Conservation (phyloP, 306 rosid genomes). For the Cucurbita moschata region DNA sequence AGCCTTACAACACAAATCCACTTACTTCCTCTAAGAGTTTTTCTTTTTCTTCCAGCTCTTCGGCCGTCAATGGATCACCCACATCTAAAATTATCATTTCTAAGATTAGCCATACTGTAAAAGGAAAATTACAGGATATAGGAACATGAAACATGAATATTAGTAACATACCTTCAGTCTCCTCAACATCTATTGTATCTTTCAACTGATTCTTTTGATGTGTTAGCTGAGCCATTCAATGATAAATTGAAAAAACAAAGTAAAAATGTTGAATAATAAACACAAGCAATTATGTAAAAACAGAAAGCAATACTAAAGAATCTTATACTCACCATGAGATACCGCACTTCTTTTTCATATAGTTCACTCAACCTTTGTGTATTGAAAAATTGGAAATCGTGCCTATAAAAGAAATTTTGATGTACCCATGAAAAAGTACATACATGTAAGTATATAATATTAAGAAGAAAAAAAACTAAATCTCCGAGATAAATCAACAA, state of each 20-base stretch:
- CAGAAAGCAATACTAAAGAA: not conserved
- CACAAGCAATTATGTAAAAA: not conserved
- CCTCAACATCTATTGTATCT: constrained; percentile 92
- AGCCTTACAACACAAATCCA: constrained; percentile 8
- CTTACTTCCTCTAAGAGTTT: constrained; percentile 64
- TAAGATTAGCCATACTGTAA: constrained; percentile 8
- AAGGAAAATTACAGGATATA: not conserved
- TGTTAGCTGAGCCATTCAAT: constrained; percentile 51
- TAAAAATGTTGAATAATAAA: not conserved
- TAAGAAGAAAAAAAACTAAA: not conserved
- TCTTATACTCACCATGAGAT: constrained; percentile 67
- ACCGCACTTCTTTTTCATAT: constrained; percentile 95
- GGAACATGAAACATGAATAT: not conserved
- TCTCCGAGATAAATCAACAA: not conserved
- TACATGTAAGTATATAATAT: not conserved
- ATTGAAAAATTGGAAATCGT: constrained; percentile 93
- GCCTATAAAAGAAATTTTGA: constrained; percentile 27
- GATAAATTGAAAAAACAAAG: constrained; percentile 6
- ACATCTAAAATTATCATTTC: constrained; percentile 34
- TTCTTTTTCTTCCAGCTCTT: constrained; percentile 91
- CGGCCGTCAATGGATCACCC: constrained; percentile 93
- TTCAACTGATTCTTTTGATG: constrained; percentile 96
- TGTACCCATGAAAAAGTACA: not conserved
- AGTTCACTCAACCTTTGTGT: constrained; percentile 86
- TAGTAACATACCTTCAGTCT: constrained; percentile 56